Evolutionary conservation across 2,329 filamentous ascomycete genomes (phyloP).

Genomic region (Volutella citrinella): DNA sequence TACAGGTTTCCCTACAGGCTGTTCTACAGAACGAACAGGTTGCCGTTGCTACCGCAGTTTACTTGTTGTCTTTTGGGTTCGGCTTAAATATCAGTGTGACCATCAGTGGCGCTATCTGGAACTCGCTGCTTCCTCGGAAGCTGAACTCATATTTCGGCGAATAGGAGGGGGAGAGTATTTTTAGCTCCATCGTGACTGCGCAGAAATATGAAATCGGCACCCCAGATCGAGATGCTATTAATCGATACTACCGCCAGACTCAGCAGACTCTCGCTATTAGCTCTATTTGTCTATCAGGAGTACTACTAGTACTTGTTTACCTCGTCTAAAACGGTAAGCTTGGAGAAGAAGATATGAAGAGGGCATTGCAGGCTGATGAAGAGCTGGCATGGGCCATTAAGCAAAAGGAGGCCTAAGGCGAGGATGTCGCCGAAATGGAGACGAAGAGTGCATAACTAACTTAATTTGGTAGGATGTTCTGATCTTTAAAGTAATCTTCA

Average conservation of each 20-base stretch:
- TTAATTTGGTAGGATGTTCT: too few relatives aligned
- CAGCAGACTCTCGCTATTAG: slow-evolving; percentile 16
- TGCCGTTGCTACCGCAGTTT: slow-evolving; percentile 13
- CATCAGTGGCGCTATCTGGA: slow-evolving; percentile 17
- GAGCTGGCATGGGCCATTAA: slow-evolving; percentile 17
- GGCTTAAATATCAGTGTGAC: slow-evolving; percentile 16
- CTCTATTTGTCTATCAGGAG: slow-evolving; percentile 8
- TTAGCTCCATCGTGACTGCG: slow-evolving; percentile 14
- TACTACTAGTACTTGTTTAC: slow-evolving; percentile 7
- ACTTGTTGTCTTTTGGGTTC: slow-evolving; percentile 12
- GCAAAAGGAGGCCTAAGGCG: slow-evolving; percentile 10
- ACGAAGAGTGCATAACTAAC: too few relatives aligned
- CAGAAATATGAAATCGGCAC: slow-evolving; percentile 8
- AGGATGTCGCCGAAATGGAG: slow-evolving; percentile 1
- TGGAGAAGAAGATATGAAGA: slow-evolving; percentile 12
- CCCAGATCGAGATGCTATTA: slow-evolving; percentile 5
- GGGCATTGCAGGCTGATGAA: slow-evolving; percentile 12
- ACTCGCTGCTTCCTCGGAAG: slow-evolving; percentile 12
- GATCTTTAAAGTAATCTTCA: too few relatives aligned
- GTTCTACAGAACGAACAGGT: slow-evolving; percentile 14
- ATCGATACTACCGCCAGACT: slow-evolving; percentile 13
- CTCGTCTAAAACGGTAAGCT: slow-evolving; percentile 11
- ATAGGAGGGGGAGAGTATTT: too few relatives aligned
- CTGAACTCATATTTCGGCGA: slow-evolving; percentile 9
- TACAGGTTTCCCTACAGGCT: slow-evolving; percentile 10